phyloP scores from a whole-genome alignment of 176 grass and related monocot genomes.

The Dendrocalamus sinicus region DNA sequence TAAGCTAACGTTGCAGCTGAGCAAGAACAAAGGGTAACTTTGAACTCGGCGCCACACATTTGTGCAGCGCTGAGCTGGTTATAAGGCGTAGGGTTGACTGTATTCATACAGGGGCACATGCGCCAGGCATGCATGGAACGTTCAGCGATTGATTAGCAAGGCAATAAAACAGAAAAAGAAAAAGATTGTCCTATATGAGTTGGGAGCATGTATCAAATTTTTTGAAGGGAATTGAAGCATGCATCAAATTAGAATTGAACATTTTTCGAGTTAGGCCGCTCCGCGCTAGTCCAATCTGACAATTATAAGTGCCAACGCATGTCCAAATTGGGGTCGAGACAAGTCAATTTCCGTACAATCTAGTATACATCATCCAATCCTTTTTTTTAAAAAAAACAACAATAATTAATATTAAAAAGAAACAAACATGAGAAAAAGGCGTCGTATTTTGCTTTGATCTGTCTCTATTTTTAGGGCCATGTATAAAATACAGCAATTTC shows the following conservation, averaged over 20 bases:
- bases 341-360: too few species aligned
- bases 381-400: too few species aligned
- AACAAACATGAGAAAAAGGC: too few species aligned
- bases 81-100: neutral
- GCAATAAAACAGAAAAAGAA: neutral
- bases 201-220: neutral
- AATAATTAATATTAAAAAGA: too few species aligned
- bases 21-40: constrained; percentile 32
- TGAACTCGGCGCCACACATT: neutral
- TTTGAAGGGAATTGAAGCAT: neutral
- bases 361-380: too few species aligned
- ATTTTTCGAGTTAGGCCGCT: neutral
- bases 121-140: neutral
- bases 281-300: neutral
- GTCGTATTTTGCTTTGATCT: too few species aligned
- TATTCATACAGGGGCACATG: neutral
- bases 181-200: neutral
- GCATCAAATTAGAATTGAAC: neutral
- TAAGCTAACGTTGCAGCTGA: constrained; percentile 21
- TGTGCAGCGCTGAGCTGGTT: neutral
- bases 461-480: too few species aligned
- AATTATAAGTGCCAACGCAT: neutral
- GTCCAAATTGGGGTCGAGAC: too few species aligned
- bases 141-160: too few species aligned
- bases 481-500: too few species aligned